Evolutionary conservation across 2,329 filamentous ascomycete genomes (phyloP), one percentile per base, ranked within the genome.

Genomic region (Apiospora rasikravindrae): DNA sequence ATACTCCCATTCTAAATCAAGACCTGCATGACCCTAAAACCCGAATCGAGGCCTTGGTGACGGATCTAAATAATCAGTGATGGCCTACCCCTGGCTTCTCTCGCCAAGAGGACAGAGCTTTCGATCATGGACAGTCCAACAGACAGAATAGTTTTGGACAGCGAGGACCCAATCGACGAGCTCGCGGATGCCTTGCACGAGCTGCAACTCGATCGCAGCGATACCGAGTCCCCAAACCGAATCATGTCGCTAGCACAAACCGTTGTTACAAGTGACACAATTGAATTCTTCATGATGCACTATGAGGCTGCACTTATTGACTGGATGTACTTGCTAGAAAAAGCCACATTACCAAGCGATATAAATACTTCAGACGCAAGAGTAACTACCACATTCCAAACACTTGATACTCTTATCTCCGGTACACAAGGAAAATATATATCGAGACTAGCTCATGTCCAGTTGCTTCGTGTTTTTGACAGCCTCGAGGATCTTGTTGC

Each of bases 281-380:
- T 51, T 51, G n/a, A 51, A 11, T 51, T 51, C n/a, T 51, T 51
- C n/a, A 51, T n/a, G n/a, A 51, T 51, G n/a, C n/a, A 51, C n/a
- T 51, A 51, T 51, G n/a, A 51, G 47, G 47, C 47, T 51, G n/a
- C n/a, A 51, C n/a, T 51, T 51, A 51, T 51, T 26, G 47, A 51
- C n/a, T 51, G n/a, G n/a, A 51, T 51, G n/a, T 26, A 51, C 47
- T 51, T 51, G 47, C n/a, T 51, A 51, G n/a, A 51, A 51, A 51
- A 51, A 33, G 26, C 47, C n/a, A 51, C 6, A 51, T 51, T 51
- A 11, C 47, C n/a, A 24, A 51, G 47, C 47, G 47, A 51, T 51
- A 51, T 51, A 51, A 26, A n/a, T 51, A 26, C 47, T n/a, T 51
- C n/a, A 51, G 47, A 26, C 47, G 47, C 1, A 51, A 51, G n/a